Percentiles rank a stretch among this genome's conserved stretches.
phyloP scores from a whole-genome alignment of 2,329 filamentous ascomycete species.

The Paraconiothyrium brasiliense region DNA sequence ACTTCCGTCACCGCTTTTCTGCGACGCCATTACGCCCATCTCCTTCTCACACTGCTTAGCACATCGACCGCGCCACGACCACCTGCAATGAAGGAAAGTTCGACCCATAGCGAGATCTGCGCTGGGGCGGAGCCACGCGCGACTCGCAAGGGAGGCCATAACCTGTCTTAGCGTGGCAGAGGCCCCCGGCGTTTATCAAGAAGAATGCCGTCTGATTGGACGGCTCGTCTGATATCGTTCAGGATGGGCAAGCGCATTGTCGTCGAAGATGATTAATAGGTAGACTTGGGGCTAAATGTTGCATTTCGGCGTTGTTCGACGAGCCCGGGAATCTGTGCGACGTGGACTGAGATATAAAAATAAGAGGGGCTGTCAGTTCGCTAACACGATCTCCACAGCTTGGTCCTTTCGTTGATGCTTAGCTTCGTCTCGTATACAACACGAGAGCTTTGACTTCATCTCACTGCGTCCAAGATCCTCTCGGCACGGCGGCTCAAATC shows the following conservation, averaged over 20 bases:
- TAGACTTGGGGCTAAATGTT: not conserved
- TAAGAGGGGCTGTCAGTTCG: not conserved
- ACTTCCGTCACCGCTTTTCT: slow-evolving; percentile 2
- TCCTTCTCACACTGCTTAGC: not conserved
- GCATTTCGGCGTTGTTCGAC: not conserved
- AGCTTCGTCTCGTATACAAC: not conserved
- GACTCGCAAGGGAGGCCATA: not conserved
- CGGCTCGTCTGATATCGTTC: not conserved
- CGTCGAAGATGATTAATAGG: not conserved
- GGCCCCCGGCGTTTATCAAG: not conserved
- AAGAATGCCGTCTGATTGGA: not conserved
- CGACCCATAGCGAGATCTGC: not conserved
- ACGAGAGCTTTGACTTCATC: not conserved
- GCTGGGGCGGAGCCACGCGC: not conserved
- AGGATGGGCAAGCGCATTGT: not conserved
- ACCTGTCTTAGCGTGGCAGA: not conserved
- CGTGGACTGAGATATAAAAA: not conserved
- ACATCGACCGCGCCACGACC: not conserved
- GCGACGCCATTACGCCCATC: not conserved
- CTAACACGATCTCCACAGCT: not conserved
- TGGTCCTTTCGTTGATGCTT: not conserved
- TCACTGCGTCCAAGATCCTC: not conserved
- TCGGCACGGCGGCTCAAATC: not conserved
- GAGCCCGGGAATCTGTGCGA: not conserved
- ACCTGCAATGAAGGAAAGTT: not conserved